Percentiles rank a stretch among this genome's conserved stretches.
These are phyloP conservation scores for Solanum ossicruentum DNA, from an alignment of 257 asterid genomes.

Conservation along the genomic window DNA sequence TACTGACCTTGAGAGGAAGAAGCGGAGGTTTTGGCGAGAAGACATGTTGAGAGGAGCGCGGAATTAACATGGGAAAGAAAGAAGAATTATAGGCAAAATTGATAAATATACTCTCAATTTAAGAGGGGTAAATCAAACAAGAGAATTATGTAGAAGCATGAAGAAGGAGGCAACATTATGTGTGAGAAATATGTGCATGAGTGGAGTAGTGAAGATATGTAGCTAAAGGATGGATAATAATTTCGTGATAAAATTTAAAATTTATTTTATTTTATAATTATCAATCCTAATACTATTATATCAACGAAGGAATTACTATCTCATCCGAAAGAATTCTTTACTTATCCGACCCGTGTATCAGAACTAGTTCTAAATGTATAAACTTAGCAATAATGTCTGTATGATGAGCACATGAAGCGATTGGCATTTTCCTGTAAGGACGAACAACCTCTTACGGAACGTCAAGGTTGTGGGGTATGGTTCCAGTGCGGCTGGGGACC, in stretches of 20 bases:
- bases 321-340: too few species aligned
- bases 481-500: background rate
- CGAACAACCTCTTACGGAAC: slow-evolving; percentile 1
- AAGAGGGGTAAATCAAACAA: background rate
- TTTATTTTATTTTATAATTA: too few species aligned
- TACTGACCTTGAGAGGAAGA: slow-evolving; percentile 40
- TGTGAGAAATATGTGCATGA: background rate
- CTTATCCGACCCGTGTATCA: too few species aligned
- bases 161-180: background rate
- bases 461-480: slow-evolving; percentile 11
- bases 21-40: slow-evolving; percentile 33
- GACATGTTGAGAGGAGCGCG: slow-evolving; percentile 39
- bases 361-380: background rate
- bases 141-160: background rate
- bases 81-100: background rate
- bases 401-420: background rate
- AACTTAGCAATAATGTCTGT: background rate
- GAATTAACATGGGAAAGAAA: slow-evolving; percentile 38
- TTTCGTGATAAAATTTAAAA: background rate
- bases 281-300: too few species aligned
- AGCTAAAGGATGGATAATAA: background rate
- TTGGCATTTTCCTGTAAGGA: background rate
- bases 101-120: background rate
- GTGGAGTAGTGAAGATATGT: background rate
- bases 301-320: too few species aligned